A percentile compares a stretch with the other conserved stretches of the same genome.
These are phyloP conservation scores for Populus hybrid DNA, from an alignment of 441 rosid species.

Conservation along the genomic window DNA sequence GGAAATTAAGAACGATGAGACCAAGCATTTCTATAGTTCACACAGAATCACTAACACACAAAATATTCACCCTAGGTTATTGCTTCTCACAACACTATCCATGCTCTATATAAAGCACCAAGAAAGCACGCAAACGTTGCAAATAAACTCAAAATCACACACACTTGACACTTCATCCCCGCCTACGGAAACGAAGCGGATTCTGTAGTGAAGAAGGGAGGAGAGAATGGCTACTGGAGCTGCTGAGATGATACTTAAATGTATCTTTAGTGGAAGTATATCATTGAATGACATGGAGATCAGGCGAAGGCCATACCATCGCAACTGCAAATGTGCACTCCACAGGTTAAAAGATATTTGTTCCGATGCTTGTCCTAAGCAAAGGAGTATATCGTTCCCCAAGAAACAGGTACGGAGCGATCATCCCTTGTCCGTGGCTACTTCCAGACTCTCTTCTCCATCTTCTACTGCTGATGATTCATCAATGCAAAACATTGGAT, in stretches of 20 bases:
- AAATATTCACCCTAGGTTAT: not conserved
- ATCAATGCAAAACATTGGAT: not conserved
- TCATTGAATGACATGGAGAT: not conserved
- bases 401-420: not conserved
- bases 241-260: conserved; percentile 15
- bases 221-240: conserved; percentile 25
- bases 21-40: not conserved
- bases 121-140: not conserved
- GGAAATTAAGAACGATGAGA: not conserved
- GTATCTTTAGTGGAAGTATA: not conserved
- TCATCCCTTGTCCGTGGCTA: too few species aligned
- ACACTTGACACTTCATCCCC: not conserved
- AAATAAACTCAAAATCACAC: not conserved
- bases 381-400: not conserved
- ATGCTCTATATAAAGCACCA: not conserved
- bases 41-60: not conserved
- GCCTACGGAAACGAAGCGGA: not conserved
- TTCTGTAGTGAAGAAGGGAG: not conserved
- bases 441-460: not conserved
- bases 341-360: not conserved
- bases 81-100: not conserved
- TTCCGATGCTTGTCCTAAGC: not conserved
- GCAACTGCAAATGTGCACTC: not conserved
- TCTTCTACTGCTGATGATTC: not conserved
- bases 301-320: not conserved